These are phyloP conservation scores for Tarenaya hassleriana DNA, from an alignment of 345 rosid species.

Conservation along the genomic window DNA sequence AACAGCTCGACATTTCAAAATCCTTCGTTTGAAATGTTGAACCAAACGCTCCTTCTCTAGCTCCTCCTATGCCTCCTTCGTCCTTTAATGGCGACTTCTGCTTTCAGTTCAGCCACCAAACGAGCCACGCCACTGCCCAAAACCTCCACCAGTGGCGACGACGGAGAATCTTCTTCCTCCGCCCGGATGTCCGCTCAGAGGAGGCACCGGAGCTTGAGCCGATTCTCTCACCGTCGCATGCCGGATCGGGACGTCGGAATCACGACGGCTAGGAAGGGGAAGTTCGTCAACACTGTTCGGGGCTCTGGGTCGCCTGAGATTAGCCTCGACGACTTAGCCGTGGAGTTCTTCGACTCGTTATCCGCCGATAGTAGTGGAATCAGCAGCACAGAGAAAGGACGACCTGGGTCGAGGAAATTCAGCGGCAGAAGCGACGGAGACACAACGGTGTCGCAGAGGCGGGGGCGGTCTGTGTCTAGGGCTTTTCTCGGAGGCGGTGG, in stretches of 20 bases:
- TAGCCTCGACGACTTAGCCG: constrained; percentile 78
- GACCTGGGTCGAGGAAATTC: constrained; percentile 32
- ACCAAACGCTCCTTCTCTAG: constrained; percentile 18
- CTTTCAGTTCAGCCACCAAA: constrained; percentile 58
- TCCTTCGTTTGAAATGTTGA: constrained; percentile 16
- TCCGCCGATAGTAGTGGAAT: constrained; percentile 25
- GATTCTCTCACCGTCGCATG: constrained; percentile 49
- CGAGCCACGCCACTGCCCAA: constrained; percentile 38
- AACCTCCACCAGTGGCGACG: constrained; percentile 38
- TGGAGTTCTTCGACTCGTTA: constrained; percentile 54
- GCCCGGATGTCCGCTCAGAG: constrained; percentile 42
- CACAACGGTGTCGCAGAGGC: constrained; percentile 39
- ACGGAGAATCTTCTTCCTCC: constrained; percentile 35
- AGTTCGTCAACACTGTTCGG: constrained; percentile 73
- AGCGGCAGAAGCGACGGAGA: constrained; percentile 20
- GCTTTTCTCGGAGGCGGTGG: constrained; percentile 37
- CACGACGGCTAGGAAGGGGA: constrained; percentile 44
- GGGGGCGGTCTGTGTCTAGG: constrained; percentile 89
- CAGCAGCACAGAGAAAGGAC: constrained; percentile 38
- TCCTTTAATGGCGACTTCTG: constrained; percentile 69
- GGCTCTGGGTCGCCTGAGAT: constrained; percentile 78
- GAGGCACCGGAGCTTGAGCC: constrained; percentile 82
- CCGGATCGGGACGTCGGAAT: constrained; percentile 35
- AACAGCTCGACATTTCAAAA: constrained; percentile 15
- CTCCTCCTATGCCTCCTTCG: constrained; percentile 4